Evolutionary conservation across 495 filamentous ascomycete species (phyloP), one percentile per base, ranked within the genome.

Genomic region (Xylaria nigripes): DNA sequence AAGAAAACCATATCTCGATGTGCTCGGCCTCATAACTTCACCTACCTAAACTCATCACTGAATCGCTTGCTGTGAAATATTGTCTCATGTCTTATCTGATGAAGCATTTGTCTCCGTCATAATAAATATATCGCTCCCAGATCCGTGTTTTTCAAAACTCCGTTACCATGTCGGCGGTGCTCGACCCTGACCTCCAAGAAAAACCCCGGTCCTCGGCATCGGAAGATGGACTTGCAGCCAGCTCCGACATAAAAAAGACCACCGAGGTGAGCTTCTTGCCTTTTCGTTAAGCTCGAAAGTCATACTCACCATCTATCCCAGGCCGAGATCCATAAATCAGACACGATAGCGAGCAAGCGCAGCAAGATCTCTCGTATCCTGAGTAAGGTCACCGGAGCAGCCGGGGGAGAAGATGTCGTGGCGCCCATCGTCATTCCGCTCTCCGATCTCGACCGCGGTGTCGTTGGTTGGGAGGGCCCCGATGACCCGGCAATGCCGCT

Each of bases 401-500:
- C 49, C 19, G 45, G 27, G 34, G 51, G 50, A 34, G 57, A 58
- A 41, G 60, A 56, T n/a, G 56, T 58, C 19, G 51, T 69, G 7
- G 29, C 43, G 12, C 55, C 58, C 3, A 56, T 36, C 5, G 45
- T 48, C 6, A 48, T 78, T 42, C 76, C 77, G 1, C 40, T 69
- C 16, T 69, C 70, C 1, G 65, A 80, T 49, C 67, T 81, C 6
- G 67, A 68, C 21, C 64, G 68, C 10, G 70, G 71, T 34, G 63
- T 81, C 64, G 62, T 84, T 22, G 79, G 78, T 1, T 85, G 82
- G 81, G 78, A 83, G 40, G 72, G 73, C 8, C 76, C 78, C 50
- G 76, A 86, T 46, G 87, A 91, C 57, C 84, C 84, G 0, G 70
- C 79, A 41, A 86, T 89, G 69, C 87, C 87, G 4, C 74, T 82